A percentile compares a stretch with the other conserved stretches of the same genome.
These are phyloP conservation scores for Zygotorulaspora mrakii DNA, from an alignment of 1,139 yeast species.

Conservation along the genomic window DNA sequence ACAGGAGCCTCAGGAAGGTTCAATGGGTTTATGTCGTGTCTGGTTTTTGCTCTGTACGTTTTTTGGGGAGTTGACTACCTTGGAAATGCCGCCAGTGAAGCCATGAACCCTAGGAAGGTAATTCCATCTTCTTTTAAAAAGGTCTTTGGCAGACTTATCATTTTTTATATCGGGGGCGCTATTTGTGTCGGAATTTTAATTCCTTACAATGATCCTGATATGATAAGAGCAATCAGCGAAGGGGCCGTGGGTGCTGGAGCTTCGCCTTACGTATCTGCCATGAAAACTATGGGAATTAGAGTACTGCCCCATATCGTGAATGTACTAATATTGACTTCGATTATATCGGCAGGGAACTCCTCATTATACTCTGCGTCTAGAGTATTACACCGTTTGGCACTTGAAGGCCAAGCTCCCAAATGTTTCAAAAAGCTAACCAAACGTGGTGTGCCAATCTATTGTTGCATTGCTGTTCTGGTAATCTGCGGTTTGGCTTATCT, in stretches of 20 bases:
- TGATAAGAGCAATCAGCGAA: conserved; percentile 38
- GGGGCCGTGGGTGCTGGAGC: conserved; percentile 49
- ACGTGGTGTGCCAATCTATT: conserved; percentile 62
- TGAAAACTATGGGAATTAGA: conserved; percentile 48
- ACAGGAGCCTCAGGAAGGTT: conserved; percentile 42
- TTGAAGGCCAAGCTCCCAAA: conserved; percentile 60
- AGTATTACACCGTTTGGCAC: conserved; percentile 61
- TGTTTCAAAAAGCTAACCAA: conserved; percentile 64
- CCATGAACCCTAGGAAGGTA: conserved; percentile 67
- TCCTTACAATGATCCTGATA: conserved; percentile 41
- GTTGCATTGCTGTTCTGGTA: conserved; percentile 49
- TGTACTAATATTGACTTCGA: conserved; percentile 56
- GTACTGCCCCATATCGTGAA: conserved; percentile 55
- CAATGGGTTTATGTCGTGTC: conserved; percentile 50
- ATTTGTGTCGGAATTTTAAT: conserved; percentile 47
- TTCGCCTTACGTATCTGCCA: conserved; percentile 62
- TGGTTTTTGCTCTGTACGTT: conserved; percentile 56
- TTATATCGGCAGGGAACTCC: conserved; percentile 66
- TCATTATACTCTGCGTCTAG: conserved; percentile 65
- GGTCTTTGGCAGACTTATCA: conserved; percentile 66
- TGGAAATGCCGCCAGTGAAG: conserved; percentile 86
- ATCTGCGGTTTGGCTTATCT: conserved; percentile 57
- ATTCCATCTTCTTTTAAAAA: conserved; percentile 73
- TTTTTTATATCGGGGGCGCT: conserved; percentile 53
- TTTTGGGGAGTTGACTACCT: conserved; percentile 67